Conservation (phyloP, 495 filamentous ascomycete species). For the Chaetomidium leptoderma region DNA sequence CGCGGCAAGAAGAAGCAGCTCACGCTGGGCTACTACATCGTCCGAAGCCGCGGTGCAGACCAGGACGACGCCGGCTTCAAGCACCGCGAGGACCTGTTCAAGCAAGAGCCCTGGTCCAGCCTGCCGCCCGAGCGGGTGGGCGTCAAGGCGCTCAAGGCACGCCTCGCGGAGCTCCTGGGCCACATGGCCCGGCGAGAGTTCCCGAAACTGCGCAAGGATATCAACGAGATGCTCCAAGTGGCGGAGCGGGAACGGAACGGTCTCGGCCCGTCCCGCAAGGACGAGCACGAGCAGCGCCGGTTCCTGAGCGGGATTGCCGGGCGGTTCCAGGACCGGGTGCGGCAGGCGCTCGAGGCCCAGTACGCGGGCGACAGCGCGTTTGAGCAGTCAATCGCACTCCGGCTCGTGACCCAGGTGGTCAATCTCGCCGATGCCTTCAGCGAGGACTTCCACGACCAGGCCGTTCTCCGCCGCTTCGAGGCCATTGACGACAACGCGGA, state of each 20-base stretch:
- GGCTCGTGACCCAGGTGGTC: slow-evolving; percentile 43
- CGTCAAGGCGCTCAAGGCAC: slow-evolving; percentile 42
- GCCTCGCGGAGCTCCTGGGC: slow-evolving; percentile 41
- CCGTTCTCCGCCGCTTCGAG: background rate
- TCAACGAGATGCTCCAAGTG: slow-evolving; percentile 36
- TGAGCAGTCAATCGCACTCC: slow-evolving; percentile 26
- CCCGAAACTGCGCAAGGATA: slow-evolving; percentile 42
- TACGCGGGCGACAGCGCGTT: slow-evolving; percentile 42
- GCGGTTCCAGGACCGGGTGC: slow-evolving; percentile 40
- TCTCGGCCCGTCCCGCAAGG: slow-evolving; percentile 45
- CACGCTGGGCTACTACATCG: slow-evolving; percentile 53
- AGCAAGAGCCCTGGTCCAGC: slow-evolving; percentile 38
- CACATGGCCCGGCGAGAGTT: slow-evolving; percentile 47
- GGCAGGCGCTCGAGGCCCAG: slow-evolving; percentile 37
- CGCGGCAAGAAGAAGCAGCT: slow-evolving; percentile 39
- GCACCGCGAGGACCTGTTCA: slow-evolving; percentile 31
- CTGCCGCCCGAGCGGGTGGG: slow-evolving; percentile 47
- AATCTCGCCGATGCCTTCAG: slow-evolving; percentile 26
- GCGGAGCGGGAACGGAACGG: slow-evolving; percentile 29
- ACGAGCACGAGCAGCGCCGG: slow-evolving; percentile 39
- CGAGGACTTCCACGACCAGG: slow-evolving; percentile 7
- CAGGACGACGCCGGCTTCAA: slow-evolving; percentile 16
- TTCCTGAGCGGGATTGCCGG: slow-evolving; percentile 41
- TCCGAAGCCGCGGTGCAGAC: slow-evolving; percentile 51
- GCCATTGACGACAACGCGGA: slow-evolving; percentile 1